phyloP scores from a whole-genome alignment of 2,329 filamentous ascomycete genomes.

The Penicillium sclerotiorum region DNA sequence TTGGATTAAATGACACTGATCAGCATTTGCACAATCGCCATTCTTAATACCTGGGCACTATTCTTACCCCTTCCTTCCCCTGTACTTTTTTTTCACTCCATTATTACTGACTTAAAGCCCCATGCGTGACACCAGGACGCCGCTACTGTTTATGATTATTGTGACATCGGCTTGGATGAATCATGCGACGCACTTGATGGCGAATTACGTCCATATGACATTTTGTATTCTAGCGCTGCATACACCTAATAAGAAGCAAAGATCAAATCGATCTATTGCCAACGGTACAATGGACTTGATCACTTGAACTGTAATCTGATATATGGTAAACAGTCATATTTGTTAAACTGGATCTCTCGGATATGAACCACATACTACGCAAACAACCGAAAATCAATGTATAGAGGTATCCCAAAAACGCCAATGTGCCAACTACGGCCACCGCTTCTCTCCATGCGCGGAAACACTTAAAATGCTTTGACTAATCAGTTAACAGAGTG shows the following conservation, averaged over 20 bases:
- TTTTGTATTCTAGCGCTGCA: conserved; percentile 24
- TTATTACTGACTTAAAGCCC: conserved; percentile 17
- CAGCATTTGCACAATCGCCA: no score
- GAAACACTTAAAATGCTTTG: neutral
- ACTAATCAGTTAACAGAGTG: neutral
- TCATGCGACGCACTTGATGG: neutral
- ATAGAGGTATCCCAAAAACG: conserved; percentile 24
- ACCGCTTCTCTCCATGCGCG: conserved; percentile 1
- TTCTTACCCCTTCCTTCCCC: conserved; percentile 1
- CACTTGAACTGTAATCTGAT: no score
- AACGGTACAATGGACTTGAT: no score
- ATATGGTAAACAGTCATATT: no score
- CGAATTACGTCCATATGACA: neutral
- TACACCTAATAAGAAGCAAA: conserved; percentile 6
- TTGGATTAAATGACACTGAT: conserved; percentile 22
- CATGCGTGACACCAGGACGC: conserved; percentile 14
- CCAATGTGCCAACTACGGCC: conserved; percentile 17
- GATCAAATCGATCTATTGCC: no score
- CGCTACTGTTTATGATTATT: conserved; percentile 6
- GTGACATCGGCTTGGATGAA: neutral
- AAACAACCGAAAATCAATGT: conserved; percentile 14
- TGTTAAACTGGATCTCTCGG: no score
- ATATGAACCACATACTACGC: no score
- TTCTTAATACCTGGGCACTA: no score
- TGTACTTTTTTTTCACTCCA: conserved; percentile 10